A percentile compares a stretch with the other conserved stretches of the same genome.
phyloP scores from a whole-genome alignment of 108 stramenopile genomes.

The Pseudonitzschia pungens region DNA sequence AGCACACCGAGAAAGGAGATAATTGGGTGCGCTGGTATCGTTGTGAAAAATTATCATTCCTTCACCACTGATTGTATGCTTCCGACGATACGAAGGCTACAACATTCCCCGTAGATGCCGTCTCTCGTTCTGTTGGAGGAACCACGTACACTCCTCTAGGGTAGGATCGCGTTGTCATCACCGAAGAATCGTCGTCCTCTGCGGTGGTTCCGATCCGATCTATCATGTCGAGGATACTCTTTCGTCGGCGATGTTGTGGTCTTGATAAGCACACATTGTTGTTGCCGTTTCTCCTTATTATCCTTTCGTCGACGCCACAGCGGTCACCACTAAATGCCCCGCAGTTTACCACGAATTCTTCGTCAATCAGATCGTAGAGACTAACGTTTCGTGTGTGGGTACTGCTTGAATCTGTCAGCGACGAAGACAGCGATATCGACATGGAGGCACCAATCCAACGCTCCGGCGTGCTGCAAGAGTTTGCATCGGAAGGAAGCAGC shows the following conservation, averaged over 20 bases:
- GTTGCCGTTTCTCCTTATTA: neutral
- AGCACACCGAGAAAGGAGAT: neutral
- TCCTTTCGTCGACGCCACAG: too few relatives aligned
- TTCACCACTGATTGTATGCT: constrained; percentile 13
- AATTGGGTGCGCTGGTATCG: neutral
- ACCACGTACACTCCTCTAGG: constrained; percentile 11
- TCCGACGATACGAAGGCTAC: constrained; percentile 14
- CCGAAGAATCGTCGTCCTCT: constrained; percentile 10
- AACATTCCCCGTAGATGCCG: neutral
- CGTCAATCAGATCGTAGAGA: constrained; percentile 14
- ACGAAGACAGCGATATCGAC: neutral
- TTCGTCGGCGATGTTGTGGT: neutral
- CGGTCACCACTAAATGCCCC: neutral
- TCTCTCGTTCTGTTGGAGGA: neutral
- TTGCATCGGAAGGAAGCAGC: neutral
- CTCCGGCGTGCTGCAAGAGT: neutral
- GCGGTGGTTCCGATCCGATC: constrained; percentile 3
- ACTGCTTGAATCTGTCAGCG: neutral
- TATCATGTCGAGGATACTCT: constrained; percentile 15
- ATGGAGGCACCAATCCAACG: neutral
- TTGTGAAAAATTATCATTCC: neutral
- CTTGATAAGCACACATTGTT: neutral
- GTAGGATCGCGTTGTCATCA: constrained; percentile 18
- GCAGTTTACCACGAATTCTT: constrained; percentile 6
- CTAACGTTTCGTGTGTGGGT: constrained; percentile 4